Percentiles rank a stretch among this genome's conserved stretches.
phyloP scores from a whole-genome alignment of 306 rosid species.

The Vigna trinervia region DNA sequence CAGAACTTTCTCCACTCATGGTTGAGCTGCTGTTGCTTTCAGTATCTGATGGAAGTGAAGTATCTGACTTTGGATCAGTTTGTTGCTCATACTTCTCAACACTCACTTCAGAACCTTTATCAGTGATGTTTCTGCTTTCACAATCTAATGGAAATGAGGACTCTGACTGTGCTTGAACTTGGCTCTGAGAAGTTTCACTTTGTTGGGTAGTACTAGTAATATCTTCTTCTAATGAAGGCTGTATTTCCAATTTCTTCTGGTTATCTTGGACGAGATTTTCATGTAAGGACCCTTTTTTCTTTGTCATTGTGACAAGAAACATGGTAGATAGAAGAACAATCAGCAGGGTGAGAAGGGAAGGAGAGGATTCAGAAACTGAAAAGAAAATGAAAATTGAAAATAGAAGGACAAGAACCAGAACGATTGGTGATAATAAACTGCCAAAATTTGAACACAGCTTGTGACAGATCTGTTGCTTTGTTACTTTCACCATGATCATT shows the following conservation, averaged over 20 bases:
- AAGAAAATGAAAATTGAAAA: conserved; percentile 43
- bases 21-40: conserved; percentile 51
- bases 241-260: conserved; percentile 20
- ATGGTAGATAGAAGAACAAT: conserved; percentile 52
- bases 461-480: conserved; percentile 38
- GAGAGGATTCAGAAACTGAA: conserved; percentile 45
- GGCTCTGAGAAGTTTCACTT: conserved; percentile 36
- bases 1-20: conserved; percentile 30
- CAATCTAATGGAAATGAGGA: conserved; percentile 46
- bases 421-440: conserved; percentile 35
- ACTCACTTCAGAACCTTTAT: conserved; percentile 43
- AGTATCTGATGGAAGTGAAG: conserved; percentile 53
- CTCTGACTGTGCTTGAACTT: conserved; percentile 37
- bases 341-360: conserved; percentile 49
- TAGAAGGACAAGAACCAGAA: conserved; percentile 47
- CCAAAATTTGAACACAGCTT: conserved; percentile 35
- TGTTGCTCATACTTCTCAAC: conserved; percentile 29
- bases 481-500: conserved; percentile 54
- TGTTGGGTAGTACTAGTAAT: conserved; percentile 1
- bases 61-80: conserved; percentile 39
- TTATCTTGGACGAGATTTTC: conserved; percentile 33
- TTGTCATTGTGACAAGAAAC: conserved; percentile 48
- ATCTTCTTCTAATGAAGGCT: conserved; percentile 4
- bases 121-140: conserved; percentile 44
- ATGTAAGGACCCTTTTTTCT: conserved; percentile 43